Conservation (phyloP, 202 grass and related monocot genomes). For the Bolboschoenoplectus hybrid region DNA sequence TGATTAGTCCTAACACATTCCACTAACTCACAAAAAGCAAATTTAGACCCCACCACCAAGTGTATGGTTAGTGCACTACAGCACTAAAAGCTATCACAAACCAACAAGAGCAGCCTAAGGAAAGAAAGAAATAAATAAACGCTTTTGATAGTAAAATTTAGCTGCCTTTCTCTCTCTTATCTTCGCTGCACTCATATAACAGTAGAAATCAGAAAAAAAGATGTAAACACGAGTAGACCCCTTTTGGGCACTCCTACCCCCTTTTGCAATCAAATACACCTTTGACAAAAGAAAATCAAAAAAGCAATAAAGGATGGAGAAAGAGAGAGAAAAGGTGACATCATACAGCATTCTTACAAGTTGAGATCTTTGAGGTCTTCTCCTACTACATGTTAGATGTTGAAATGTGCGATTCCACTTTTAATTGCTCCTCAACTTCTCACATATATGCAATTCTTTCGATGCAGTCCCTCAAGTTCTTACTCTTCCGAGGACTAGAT, state of each 20-base stretch:
- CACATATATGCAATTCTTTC: conserved; percentile 29
- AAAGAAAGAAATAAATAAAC: conserved; percentile 30
- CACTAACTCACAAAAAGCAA: conserved; percentile 53
- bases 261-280: conserved; percentile 59
- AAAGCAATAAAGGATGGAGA: conserved; percentile 24
- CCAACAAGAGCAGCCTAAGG: conserved; percentile 50
- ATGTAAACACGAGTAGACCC: conserved; percentile 67
- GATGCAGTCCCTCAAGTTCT: neutral
- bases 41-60: conserved; percentile 74
- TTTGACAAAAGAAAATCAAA: conserved; percentile 54
- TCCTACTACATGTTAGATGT: conserved; percentile 54
- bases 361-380: conserved; percentile 73
- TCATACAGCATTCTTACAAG: conserved; percentile 71
- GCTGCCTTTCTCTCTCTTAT: conserved; percentile 34
- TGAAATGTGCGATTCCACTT: conserved; percentile 37
- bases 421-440: conserved; percentile 11
- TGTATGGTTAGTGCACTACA: conserved; percentile 86
- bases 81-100: conserved; percentile 40
- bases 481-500: neutral
- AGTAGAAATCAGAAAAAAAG: conserved; percentile 66
- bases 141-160: conserved; percentile 32
- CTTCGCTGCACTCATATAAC: conserved; percentile 59
- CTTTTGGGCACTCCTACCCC: conserved; percentile 60
- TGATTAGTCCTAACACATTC: conserved; percentile 79
- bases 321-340: conserved; percentile 57